Conservation (phyloP, 169 alveolate species). For the Plasmodium yoelii region DNA sequence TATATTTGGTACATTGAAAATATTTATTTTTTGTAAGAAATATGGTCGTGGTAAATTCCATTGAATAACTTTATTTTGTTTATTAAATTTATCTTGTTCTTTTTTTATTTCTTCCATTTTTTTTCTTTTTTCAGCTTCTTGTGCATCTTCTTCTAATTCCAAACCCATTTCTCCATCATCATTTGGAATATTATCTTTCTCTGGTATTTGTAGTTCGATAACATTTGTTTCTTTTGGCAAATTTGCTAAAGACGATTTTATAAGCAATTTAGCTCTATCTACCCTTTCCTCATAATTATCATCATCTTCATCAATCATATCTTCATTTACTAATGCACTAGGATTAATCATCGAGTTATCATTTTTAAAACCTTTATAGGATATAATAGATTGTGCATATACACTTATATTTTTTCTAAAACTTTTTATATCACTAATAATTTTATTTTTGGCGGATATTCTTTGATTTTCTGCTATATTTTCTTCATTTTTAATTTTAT, state of each 20-base stretch:
- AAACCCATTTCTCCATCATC: conserved; percentile 13
- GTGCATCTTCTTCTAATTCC: conserved; percentile 52
- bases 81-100: conserved; percentile 53
- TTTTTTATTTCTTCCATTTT: conserved; percentile 30
- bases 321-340: conserved; percentile 29
- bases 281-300: conserved; percentile 79
- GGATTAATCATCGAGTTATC: conserved; percentile 28
- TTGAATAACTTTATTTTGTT: conserved; percentile 59
- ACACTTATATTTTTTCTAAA: conserved; percentile 32
- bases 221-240: conserved; percentile 81
- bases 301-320: conserved; percentile 34
- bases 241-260: conserved; percentile 82
- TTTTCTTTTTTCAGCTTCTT: conserved; percentile 43
- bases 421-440: conserved; percentile 64
- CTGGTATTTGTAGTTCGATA: conserved; percentile 79
- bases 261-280: conserved; percentile 85
- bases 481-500: conserved; percentile 4
- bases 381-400: conserved; percentile 55
- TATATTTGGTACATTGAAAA: neutral
- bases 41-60: conserved; percentile 73
- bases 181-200: conserved; percentile 11
- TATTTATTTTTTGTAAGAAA: conserved; percentile 44
- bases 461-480: conserved; percentile 2
- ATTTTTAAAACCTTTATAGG: conserved; percentile 21
- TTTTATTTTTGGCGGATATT: conserved; percentile 20